Evolutionary conservation across 495 filamentous ascomycete genomes (phyloP), one percentile per base, ranked within the genome.

Genomic region (Neurospora sp.): DNA sequence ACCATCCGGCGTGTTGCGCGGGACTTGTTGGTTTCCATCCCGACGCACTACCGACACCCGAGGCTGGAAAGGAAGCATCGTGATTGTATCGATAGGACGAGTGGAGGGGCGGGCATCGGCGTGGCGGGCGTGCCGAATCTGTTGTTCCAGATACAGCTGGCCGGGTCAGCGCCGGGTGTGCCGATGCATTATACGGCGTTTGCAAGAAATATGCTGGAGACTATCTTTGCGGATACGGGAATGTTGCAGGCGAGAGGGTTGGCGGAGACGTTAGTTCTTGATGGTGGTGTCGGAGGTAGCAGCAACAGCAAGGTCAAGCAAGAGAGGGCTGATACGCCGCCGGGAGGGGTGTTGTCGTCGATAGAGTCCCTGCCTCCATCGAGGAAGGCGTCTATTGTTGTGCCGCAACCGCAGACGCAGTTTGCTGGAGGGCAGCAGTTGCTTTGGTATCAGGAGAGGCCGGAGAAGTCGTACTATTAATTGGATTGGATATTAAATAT

Each of bases 1-100:
- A 73, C 70, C 17, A 80, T 84, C 48, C 72, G 73, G 37, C 77
- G 80, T 8, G 59, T 85, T 9, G 81, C 83, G 8, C 76, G 82
- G n/a, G 84, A 85, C 39, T 81, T 78, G 9, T 78, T 86, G 5
- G 73, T 83, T 38, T 85, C 84, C 17, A 76, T 80, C 6, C 83
- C 84, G 21, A 81, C 82, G 4, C 84, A 86, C 39, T 86, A 84
- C 79, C 81, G 83, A 6, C 84, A 86, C 37, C 84, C 84, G 2
- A 62, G 72, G 2, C 75, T 86, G 3, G 73, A 74, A 21, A 75
- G 74, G 2, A 62, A 62, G 10, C 76, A 78, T 19, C 78, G 78
- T 0, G 77, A 72, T 21, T 69, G 62, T 38, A 80, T 85, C 37
- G 81, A 83, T 71, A 76, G 77, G 21, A 82, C 78, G 1, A 83